These are phyloP conservation scores for Kalmanozyma brasiliensis DNA, from an alignment of 1,284 basidiomycete species.

Conservation along the genomic window DNA sequence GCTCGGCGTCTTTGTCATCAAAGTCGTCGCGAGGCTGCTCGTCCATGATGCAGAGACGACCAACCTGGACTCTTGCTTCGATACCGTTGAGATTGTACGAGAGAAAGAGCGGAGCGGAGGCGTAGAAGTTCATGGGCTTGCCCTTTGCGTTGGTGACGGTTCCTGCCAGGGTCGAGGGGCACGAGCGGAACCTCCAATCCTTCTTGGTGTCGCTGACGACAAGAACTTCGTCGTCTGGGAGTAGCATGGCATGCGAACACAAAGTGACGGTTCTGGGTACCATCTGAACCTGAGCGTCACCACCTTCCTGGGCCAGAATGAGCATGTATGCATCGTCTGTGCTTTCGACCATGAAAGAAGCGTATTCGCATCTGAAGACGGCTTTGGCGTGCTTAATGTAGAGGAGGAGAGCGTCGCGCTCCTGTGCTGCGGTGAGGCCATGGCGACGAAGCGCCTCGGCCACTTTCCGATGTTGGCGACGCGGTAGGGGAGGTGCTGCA, in stretches of 20 bases:
- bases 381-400: conserved; percentile 42
- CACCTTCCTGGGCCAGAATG: conserved; percentile 46
- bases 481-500: conserved; percentile 36
- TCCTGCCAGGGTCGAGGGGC: conserved; percentile 34
- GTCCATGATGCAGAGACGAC: conserved; percentile 53
- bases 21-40: conserved; percentile 39
- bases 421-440: conserved; percentile 23
- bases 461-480: conserved; percentile 21
- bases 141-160: conserved; percentile 31
- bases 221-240: conserved; percentile 45
- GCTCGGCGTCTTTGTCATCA: conserved; percentile 41
- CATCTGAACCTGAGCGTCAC: conserved; percentile 11
- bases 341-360: conserved; percentile 46
- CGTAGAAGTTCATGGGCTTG: conserved; percentile 52
- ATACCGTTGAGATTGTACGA: conserved; percentile 29
- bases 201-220: conserved; percentile 40
- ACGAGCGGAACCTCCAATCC: conserved; percentile 52
- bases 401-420: conserved; percentile 33
- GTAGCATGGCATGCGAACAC: conserved; percentile 56
- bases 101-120: conserved; percentile 50
- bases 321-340: conserved; percentile 35
- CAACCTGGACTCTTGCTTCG: conserved; percentile 43
- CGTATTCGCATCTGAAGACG: conserved; percentile 48
- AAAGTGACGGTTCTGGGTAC: conserved; percentile 31
- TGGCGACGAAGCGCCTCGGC: conserved; percentile 36